Evolutionary conservation across 2,329 filamentous ascomycete species (phyloP), one percentile per base, ranked within the genome.

Genomic region (Sordariomycetes sp.): DNA sequence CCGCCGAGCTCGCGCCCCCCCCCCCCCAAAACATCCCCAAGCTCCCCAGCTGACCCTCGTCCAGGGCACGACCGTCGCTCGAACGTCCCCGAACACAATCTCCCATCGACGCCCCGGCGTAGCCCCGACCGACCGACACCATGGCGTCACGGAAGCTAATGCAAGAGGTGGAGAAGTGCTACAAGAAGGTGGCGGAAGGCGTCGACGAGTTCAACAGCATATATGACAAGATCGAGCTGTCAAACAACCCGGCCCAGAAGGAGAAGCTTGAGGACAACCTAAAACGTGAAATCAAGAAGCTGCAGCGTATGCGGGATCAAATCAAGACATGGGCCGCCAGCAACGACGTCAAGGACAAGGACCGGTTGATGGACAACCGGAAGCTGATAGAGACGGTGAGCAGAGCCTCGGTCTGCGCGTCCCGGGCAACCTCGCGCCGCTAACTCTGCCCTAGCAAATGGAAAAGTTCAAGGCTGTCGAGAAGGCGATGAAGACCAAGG

Each of bases 401-500:
- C 24, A 13, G 2, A 32, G 45, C 32, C 17, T 50, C 32, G 15
- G 20, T 54, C n/a, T 3, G 10, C 22, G 10, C 22, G 22, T 50
- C 45, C 12, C 36, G 17, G 45, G n/a, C 45, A 22, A 22, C 20
- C 12, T 10, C 45, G 6, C 45, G 4, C 45, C 22, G 45, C 45
- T 50, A 24, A 50, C 45, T 12, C 48, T n/a, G 12, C 50, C 65
- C 70, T 74, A 94, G 89, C 86, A 92, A 88, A 99, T 99, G 94
- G 94, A 99, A 75, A 90, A 90, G 67, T 99, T 99, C 82, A 99
- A 99, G 76, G 92, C 91, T n/a, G 94, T 99, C 56, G 94, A 99
- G 73, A 99, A 99, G 78, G 94, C 96, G 67, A 97, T 99, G 94
- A 99, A 99, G 79, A 99, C 94, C 58, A 99, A 99, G 73, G 94